Evolutionary conservation across 139 green algal species (phyloP).

Genomic region (Micractinium conductrix): DNA sequence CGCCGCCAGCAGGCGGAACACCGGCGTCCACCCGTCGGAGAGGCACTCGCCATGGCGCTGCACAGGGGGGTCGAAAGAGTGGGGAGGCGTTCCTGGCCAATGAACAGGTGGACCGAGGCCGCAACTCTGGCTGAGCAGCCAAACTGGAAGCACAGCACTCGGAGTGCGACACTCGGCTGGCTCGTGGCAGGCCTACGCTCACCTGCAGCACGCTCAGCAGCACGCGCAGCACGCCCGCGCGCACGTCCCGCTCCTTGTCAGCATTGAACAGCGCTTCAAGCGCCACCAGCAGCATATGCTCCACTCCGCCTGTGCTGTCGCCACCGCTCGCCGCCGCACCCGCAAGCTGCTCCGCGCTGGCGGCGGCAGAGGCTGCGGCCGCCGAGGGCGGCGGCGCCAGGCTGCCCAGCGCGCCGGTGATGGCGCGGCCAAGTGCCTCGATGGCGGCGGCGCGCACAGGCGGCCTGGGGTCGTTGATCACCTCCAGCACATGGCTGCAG

Average conservation of each 20-base stretch:
- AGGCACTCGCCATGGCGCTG: constrained; percentile 79
- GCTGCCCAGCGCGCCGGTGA: constrained; percentile 62
- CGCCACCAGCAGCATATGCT: constrained; percentile 85
- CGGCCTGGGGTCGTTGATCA: constrained; percentile 51
- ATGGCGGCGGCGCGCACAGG: constrained; percentile 64
- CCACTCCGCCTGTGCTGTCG: constrained; percentile 53
- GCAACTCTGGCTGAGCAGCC: too few relatives aligned
- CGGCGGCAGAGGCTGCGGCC: not conserved
- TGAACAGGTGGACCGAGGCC: too few relatives aligned
- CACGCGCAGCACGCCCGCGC: constrained; percentile 73
- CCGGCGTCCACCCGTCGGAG: constrained; percentile 77
- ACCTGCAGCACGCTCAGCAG: constrained; percentile 76
- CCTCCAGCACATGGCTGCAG: constrained; percentile 72
- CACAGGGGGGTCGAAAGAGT: too few relatives aligned
- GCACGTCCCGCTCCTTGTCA: constrained; percentile 70
- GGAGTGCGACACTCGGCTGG: too few relatives aligned
- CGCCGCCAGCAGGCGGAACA: constrained; percentile 78
- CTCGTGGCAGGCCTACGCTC: not conserved
- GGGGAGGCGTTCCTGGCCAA: too few relatives aligned
- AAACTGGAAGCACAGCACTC: too few relatives aligned
- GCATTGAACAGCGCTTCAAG: constrained; percentile 75
- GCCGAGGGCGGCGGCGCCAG: not conserved
- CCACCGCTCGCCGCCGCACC: not conserved
- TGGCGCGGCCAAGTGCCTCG: constrained; percentile 71
- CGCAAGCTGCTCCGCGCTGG: not conserved